Conservation (phyloP, 345 rosid genomes). For the Bruguiera parviflora region DNA sequence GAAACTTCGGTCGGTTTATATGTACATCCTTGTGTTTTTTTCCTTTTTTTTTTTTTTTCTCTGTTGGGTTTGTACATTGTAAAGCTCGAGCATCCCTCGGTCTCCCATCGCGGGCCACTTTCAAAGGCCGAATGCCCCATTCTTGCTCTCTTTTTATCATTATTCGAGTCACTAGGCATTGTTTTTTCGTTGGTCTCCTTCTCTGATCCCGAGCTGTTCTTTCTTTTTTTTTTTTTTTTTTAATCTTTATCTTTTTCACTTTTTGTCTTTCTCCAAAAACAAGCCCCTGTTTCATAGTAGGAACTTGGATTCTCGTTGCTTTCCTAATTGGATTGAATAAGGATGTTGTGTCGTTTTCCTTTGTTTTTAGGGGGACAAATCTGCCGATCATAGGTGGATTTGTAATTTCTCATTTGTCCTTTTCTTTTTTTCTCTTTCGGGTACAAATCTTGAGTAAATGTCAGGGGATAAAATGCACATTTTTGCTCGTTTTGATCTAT, state of each 20-base stretch:
- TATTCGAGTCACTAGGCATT: constrained; percentile 24
- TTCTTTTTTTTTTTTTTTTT: constrained; percentile 9
- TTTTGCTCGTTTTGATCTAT: too few species aligned
- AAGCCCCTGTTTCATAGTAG: neutral
- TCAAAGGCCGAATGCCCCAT: constrained; percentile 23
- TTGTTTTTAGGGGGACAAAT: constrained; percentile 9
- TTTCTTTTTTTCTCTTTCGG: neutral
- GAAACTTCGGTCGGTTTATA: constrained; percentile 39
- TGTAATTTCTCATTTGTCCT: neutral
- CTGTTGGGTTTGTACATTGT: constrained; percentile 12
- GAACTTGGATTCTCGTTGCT: neutral
- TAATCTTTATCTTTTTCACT: constrained; percentile 24
- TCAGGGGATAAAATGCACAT: too few species aligned
- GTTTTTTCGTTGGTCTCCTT: constrained; percentile 8
- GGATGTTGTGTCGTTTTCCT: neutral
- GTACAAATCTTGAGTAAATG: too few species aligned
- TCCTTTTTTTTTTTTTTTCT: neutral
- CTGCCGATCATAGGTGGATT: neutral
- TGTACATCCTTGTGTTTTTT: neutral
- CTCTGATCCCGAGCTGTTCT: constrained; percentile 55
- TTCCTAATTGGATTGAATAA: neutral
- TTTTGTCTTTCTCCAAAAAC: constrained; percentile 33
- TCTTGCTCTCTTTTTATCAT: constrained; percentile 22
- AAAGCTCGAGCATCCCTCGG: constrained; percentile 14
- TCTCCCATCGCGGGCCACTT: constrained; percentile 17